Conservation (phyloP, 2,329 filamentous ascomycete species). For the Hymenoscyphus scutula region DNA sequence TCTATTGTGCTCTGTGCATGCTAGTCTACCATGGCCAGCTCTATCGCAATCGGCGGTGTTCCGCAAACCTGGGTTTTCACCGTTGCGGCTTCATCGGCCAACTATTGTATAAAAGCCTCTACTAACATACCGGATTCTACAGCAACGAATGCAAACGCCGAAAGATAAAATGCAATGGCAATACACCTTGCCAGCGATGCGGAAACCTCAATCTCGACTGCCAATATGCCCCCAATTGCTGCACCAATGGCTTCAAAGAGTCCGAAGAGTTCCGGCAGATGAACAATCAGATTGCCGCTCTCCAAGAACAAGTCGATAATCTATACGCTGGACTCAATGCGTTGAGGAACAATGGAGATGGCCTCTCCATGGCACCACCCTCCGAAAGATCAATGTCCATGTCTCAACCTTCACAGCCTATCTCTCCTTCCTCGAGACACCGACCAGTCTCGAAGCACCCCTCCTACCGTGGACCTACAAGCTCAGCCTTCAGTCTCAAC, state of each 20-base stretch:
- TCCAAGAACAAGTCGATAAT: conserved; percentile 82
- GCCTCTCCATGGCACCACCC: conserved; percentile 18
- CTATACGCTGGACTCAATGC: conserved; percentile 71
- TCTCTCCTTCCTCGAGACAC: conserved; percentile 29
- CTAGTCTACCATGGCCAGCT: background rate
- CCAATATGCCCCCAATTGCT: conserved; percentile 65
- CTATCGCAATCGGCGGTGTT: background rate
- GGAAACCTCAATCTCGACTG: conserved; percentile 66
- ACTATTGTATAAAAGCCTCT: background rate
- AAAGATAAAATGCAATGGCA: conserved; percentile 73
- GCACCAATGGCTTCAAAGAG: conserved; percentile 80
- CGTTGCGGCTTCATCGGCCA: background rate
- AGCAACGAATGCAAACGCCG: conserved; percentile 72
- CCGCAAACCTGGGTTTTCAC: background rate
- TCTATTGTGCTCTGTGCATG: background rate
- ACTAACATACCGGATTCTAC: conserved; percentile 2
- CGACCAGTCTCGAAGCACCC: conserved; percentile 41
- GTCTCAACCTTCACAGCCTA: conserved; percentile 24
- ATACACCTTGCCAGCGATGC: conserved; percentile 65
- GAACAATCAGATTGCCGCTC: conserved; percentile 66
- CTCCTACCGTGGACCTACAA: conserved; percentile 80
- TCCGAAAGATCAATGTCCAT: conserved; percentile 32
- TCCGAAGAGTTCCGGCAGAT: conserved; percentile 87
- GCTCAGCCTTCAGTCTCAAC: conserved; percentile 79
- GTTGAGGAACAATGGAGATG: conserved; percentile 25